A percentile compares a stretch with the other conserved stretches of the same genome.
These are phyloP conservation scores for Annulohypoxylon stygium DNA, from an alignment of 495 filamentous ascomycete species.

Conservation along the genomic window DNA sequence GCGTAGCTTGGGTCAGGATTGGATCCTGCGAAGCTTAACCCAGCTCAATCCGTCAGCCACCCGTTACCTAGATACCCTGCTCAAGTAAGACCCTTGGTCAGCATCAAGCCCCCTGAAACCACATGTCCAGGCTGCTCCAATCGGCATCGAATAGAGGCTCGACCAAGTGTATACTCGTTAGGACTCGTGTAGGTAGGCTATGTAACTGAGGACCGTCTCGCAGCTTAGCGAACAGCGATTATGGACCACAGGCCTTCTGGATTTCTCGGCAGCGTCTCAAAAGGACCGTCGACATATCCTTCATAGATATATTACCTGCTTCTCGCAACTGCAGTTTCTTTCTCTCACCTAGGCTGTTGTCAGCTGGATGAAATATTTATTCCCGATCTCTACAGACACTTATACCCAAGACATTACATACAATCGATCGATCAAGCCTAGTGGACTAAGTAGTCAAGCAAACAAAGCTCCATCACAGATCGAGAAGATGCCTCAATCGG, in stretches of 20 bases:
- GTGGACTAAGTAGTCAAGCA: slow-evolving; percentile 13
- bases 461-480: slow-evolving; percentile 13
- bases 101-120: slow-evolving; percentile 43
- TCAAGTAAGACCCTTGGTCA: slow-evolving; percentile 32
- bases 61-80: slow-evolving; percentile 4
- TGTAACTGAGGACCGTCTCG: slow-evolving; percentile 27
- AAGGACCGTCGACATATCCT: slow-evolving; percentile 12
- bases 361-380: slow-evolving; percentile 18
- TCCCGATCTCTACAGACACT: slow-evolving; percentile 4
- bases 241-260: slow-evolving; percentile 22
- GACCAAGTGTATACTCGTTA: slow-evolving; percentile 23
- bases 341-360: slow-evolving; percentile 8
- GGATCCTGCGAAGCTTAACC: slow-evolving; percentile 38
- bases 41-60: slow-evolving; percentile 23
- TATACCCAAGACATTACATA: slow-evolving; percentile 8
- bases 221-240: slow-evolving; percentile 33
- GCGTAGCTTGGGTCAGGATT: slow-evolving; percentile 27
- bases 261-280: slow-evolving; percentile 24
- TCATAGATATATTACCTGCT: slow-evolving; percentile 35
- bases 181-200: slow-evolving; percentile 35
- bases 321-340: slow-evolving; percentile 23
- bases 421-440: slow-evolving; percentile 14
- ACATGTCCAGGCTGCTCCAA: slow-evolving; percentile 26
- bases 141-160: slow-evolving; percentile 19
- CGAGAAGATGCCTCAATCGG: slow-evolving; percentile 42